phyloP scores from a whole-genome alignment of 2,329 filamentous ascomycete species.

The Aspergillus novofumigatus region DNA sequence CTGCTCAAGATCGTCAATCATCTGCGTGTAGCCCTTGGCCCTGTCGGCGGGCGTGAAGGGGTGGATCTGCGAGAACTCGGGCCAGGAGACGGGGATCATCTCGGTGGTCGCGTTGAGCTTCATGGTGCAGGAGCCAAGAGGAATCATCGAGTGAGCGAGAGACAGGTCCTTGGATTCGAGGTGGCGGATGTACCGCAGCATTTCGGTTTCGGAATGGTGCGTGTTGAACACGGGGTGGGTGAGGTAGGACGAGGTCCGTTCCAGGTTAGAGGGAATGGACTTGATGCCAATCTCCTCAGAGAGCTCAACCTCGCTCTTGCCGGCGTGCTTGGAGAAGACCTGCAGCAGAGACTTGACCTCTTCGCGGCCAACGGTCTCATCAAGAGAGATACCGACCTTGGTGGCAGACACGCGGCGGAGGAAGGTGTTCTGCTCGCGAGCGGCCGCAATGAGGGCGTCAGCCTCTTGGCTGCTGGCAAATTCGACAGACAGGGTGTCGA shows the following conservation, averaged over 20 bases:
- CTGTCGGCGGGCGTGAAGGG: constrained; percentile 67
- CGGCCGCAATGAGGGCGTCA: constrained; percentile 48
- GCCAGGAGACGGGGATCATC: constrained; percentile 81
- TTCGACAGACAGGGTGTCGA: constrained; percentile 75
- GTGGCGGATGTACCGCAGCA: constrained; percentile 89
- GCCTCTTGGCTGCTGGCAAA: constrained; percentile 49
- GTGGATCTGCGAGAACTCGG: constrained; percentile 73
- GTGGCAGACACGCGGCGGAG: constrained; percentile 59
- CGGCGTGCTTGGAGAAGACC: constrained; percentile 49
- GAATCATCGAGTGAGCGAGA: constrained; percentile 95
- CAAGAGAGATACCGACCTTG: constrained; percentile 69
- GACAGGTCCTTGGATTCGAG: constrained; percentile 93
- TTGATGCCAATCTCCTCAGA: constrained; percentile 34
- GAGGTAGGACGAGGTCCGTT: constrained; percentile 70
- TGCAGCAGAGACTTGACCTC: constrained; percentile 56
- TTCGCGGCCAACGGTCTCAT: constrained; percentile 63
- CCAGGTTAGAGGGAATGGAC: constrained; percentile 52
- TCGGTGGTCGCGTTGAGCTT: constrained; percentile 93
- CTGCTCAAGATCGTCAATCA: constrained; percentile 68
- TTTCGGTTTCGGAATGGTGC: constrained; percentile 90
- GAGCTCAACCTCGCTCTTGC: constrained; percentile 29
- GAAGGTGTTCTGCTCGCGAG: constrained; percentile 53
- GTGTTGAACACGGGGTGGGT: constrained; percentile 93
- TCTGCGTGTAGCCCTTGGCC: constrained; percentile 62
- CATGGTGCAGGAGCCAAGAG: constrained; percentile 95